A percentile compares a stretch with the other conserved stretches of the same genome.
Evolutionary conservation across 2,329 filamentous ascomycete genomes (phyloP).

Genomic region (Apiospora saccharicola): DNA sequence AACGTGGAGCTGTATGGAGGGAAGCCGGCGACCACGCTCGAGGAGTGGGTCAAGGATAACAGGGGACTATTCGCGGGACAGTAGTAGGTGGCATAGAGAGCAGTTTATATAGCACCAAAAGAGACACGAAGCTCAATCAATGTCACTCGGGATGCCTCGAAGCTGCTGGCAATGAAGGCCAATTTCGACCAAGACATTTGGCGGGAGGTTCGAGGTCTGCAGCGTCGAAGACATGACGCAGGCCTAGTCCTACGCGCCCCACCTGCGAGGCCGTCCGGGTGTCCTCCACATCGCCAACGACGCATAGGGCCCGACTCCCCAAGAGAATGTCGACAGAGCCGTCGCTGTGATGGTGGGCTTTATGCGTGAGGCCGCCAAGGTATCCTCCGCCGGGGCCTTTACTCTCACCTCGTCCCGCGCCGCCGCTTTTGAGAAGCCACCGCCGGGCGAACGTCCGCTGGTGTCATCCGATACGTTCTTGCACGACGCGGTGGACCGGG

Average conservation of each 20-base stretch:
- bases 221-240: background rate
- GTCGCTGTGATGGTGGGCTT: background rate
- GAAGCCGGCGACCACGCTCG: constrained; percentile 23
- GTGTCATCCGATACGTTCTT: background rate
- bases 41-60: constrained; percentile 25
- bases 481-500: background rate
- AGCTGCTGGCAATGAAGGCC: background rate
- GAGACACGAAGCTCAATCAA: too few relatives aligned
- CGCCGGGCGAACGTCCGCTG: background rate
- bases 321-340: background rate
- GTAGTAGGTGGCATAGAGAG: background rate
- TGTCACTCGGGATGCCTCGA: background rate
- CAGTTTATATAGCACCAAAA: too few relatives aligned
- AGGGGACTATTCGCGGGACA: constrained; percentile 19
- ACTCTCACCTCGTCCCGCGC: background rate
- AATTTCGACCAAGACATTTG: background rate
- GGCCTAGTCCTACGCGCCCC: background rate
- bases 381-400: background rate
- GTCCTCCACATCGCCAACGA: background rate
- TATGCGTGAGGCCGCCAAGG: background rate
- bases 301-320: background rate
- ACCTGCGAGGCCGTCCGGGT: background rate
- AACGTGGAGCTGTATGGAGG: constrained; percentile 25
- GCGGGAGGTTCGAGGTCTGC: background rate
- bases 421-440: background rate